Percentiles rank a stretch among this genome's conserved stretches.
Conservation (phyloP, 2,329 filamentous ascomycete genomes). For the Diaporthe vexans region DNA sequence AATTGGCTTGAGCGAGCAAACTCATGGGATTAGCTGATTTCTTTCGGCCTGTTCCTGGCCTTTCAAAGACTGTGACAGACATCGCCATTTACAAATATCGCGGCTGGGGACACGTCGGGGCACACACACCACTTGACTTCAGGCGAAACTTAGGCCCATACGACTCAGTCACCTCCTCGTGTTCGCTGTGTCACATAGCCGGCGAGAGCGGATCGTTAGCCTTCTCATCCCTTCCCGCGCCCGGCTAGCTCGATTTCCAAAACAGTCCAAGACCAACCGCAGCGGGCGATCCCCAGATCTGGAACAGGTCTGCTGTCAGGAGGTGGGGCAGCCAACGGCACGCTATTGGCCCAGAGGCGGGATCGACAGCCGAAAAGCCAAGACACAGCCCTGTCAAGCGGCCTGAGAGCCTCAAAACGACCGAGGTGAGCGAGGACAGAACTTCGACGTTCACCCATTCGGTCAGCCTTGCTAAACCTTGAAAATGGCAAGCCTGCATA, state of each 20-base stretch:
- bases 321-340: conserved; percentile 9
- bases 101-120: not conserved
- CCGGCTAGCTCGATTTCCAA: conserved; percentile 21
- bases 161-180: not conserved
- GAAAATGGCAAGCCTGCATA: not conserved
- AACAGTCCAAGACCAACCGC: conserved; percentile 23
- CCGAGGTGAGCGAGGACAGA: not conserved
- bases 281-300: conserved; percentile 24
- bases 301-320: conserved; percentile 37
- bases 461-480: conserved; percentile 16
- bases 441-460: not conserved
- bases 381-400: conserved; percentile 27
- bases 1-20: conserved; percentile 1
- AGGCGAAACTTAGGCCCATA: conserved; percentile 31
- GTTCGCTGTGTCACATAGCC: conserved; percentile 6
- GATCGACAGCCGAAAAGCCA: conserved; percentile 34
- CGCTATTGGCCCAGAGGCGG: not conserved
- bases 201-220: not conserved
- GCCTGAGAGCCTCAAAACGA: conserved; percentile 30
- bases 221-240: not conserved
- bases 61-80: conserved; percentile 2
- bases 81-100: conserved; percentile 18
- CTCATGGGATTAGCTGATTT: not conserved
- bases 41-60: not conserved
- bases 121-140: conserved; percentile 20